These are phyloP conservation scores for Fraxinus xanthoxyloides DNA, from an alignment of 305 asterid genomes.

Conservation along the genomic window DNA sequence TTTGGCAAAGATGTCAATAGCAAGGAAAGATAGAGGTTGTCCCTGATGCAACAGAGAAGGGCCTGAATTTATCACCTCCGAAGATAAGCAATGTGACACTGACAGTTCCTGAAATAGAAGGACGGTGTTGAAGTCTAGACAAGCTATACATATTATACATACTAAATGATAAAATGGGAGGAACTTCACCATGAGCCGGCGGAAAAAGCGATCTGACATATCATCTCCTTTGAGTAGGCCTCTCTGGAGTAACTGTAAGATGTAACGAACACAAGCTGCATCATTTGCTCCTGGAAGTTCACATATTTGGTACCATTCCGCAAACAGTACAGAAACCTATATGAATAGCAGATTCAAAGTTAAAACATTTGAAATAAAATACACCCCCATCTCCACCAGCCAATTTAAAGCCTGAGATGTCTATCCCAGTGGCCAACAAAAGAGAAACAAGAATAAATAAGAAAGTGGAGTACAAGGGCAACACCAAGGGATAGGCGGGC, in stretches of 20 bases:
- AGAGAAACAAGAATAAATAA: background rate
- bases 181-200: slow-evolving; percentile 63
- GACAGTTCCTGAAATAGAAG: slow-evolving; percentile 65
- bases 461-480: background rate
- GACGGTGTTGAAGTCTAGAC: background rate
- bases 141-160: background rate
- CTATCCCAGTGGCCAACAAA: background rate
- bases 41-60: slow-evolving; percentile 67
- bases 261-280: slow-evolving; percentile 64
- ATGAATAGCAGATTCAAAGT: slow-evolving; percentile 10
- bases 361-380: background rate
- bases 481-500: background rate
- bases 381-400: background rate
- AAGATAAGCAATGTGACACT: slow-evolving; percentile 84
- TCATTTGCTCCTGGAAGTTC: slow-evolving; percentile 89
- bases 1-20: slow-evolving; percentile 89
- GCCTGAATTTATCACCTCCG: slow-evolving; percentile 70
- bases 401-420: background rate
- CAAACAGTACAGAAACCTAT: slow-evolving; percentile 74
- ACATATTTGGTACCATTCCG: slow-evolving; percentile 88
- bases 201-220: slow-evolving; percentile 82
- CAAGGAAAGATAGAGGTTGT: slow-evolving; percentile 86
- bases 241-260: slow-evolving; percentile 64
- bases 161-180: background rate
- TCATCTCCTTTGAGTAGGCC: slow-evolving; percentile 96